Percentiles rank a stretch among this genome's conserved stretches.
Evolutionary conservation across 179 eudicot genomes (phyloP).

Genomic region (Heliamphora pulchella): DNA sequence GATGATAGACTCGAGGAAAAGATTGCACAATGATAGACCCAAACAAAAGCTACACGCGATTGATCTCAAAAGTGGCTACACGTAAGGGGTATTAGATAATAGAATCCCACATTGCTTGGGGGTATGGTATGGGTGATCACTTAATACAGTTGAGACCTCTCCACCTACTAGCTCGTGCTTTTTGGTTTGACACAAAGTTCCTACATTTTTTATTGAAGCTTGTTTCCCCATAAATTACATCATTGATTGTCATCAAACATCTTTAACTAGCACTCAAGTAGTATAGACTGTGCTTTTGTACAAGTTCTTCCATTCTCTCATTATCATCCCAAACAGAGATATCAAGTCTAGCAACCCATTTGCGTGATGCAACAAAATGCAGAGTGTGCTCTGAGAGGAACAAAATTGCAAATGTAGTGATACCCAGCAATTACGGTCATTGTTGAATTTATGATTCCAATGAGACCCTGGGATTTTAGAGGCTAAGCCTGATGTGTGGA

Average conservation of each 20-base stretch:
- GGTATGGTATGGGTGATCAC: too few relatives aligned
- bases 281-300: neutral
- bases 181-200: too few relatives aligned
- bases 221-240: neutral
- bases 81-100: too few relatives aligned
- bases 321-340: neutral
- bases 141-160: too few relatives aligned
- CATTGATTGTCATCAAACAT: neutral
- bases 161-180: too few relatives aligned
- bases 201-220: neutral
- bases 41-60: too few relatives aligned
- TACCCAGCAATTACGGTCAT: neutral
- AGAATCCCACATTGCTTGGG: too few relatives aligned
- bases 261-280: neutral
- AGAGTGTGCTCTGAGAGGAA: neutral
- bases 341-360: neutral
- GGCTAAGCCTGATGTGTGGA: neutral
- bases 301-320: neutral
- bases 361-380: neutral
- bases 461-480: neutral
- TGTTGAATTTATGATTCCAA: neutral
- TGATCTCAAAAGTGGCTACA: too few relatives aligned
- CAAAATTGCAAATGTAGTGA: neutral
- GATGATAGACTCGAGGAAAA: too few relatives aligned
- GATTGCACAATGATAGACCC: too few relatives aligned